Evolutionary conservation across 208 protist genomes (phyloP), one percentile per base, ranked within the genome.

Genomic region (Trypanosoma rangeli): DNA sequence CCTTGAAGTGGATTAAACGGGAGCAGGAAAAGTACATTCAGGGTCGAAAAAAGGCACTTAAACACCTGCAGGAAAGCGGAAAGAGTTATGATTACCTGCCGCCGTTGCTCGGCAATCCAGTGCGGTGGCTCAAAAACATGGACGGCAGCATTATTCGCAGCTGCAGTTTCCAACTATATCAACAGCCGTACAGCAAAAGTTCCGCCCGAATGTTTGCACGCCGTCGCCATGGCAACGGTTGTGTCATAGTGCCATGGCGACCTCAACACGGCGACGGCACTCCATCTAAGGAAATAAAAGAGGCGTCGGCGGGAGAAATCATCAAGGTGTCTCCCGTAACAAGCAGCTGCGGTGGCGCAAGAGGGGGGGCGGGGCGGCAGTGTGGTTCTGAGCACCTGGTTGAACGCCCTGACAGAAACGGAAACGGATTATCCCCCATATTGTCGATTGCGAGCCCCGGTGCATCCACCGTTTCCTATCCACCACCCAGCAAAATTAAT

Each of bases 131-230:
- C 0, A 69, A 58, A 35, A 35, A 72, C 16, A 48, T 66, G 50
- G 55, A 72, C 42, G 60, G 49, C 42, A 56, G 42, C 53, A 68
- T 52, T 50, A 49, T 15, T 18, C 20, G n/a, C 44, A 5, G 1
- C 12, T 20, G 24, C 4, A n/a, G n/a, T 18, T 18, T 24, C 16
- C 26, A 12, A 10, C 44, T 76, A 66, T 55, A 73, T 62, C 50
- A 72, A 22, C 60, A 78, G 79, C 64, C 68, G 61, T 33, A 73
- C 22, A 88, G 83, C 46, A 70, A 67, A 46, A 68, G 70, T 31
- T 82, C 86, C 8, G 64, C 64, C 28, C 82, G 82, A 64, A 86
- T 91, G 80, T 91, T 91, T 59, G 73, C 56, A 15, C 42, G n/a
- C 3, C 22, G 42, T 24, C 71, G 74, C 0, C 35, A 77, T 15